These are phyloP conservation scores for Neurospora crassa DNA, from an alignment of 2,329 filamentous ascomycete genomes.

Conservation along the genomic window DNA sequence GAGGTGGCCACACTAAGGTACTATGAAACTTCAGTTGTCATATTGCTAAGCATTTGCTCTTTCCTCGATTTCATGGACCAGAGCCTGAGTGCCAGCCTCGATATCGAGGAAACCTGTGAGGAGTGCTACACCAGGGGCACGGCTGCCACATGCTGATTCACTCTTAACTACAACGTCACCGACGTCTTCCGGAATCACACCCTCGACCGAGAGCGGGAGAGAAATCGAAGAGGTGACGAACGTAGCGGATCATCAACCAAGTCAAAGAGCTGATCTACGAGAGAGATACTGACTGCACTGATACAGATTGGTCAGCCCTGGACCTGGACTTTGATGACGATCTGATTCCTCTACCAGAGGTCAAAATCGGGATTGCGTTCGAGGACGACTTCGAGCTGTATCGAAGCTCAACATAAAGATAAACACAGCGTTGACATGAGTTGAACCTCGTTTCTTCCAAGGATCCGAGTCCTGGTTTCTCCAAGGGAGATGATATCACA, in stretches of 20 bases:
- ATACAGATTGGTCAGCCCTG: constrained; percentile 18
- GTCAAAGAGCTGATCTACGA: constrained; percentile 19
- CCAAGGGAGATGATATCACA: constrained; percentile 27
- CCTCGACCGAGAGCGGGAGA: constrained; percentile 21
- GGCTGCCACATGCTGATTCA: constrained; percentile 31
- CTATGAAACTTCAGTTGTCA: constrained; percentile 16
- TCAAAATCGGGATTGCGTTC: constrained; percentile 35
- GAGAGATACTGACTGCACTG: constrained; percentile 21
- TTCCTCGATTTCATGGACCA: neutral
- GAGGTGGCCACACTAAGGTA: constrained; percentile 23
- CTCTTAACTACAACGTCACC: constrained; percentile 32
- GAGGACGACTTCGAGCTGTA: constrained; percentile 42
- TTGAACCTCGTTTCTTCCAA: constrained; percentile 39
- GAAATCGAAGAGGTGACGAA: constrained; percentile 26
- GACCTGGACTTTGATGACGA: constrained; percentile 35
- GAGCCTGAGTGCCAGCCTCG: constrained; percentile 14
- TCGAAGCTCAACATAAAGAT: constrained; percentile 33
- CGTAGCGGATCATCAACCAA: constrained; percentile 16
- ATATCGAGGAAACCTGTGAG: constrained; percentile 34
- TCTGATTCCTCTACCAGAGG: constrained; percentile 32
- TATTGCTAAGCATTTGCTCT: neutral
- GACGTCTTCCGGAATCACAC: constrained; percentile 25
- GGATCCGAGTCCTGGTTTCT: constrained; percentile 30
- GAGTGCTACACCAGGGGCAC: constrained; percentile 44
- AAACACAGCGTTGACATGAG: constrained; percentile 31